phyloP scores from a whole-genome alignment of 106 monocot species.

The Triglochin maritima region DNA sequence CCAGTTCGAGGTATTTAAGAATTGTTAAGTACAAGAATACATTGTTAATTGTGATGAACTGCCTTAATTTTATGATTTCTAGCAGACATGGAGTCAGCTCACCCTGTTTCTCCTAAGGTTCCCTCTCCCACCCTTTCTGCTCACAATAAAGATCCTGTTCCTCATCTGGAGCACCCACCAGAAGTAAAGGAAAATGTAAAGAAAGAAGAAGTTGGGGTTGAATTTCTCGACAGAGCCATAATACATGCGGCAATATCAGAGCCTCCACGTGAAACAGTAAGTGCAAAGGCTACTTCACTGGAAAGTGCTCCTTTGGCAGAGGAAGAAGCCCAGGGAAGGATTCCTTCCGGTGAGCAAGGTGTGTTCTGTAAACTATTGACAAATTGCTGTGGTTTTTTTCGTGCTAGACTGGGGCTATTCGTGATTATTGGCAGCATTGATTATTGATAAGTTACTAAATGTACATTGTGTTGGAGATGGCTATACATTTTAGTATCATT shows the following conservation, averaged over 20 bases:
- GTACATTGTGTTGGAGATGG: no score
- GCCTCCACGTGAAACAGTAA: constrained; percentile 37
- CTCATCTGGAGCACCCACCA: constrained; percentile 7
- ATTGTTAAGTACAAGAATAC: neutral
- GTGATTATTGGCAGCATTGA: no score
- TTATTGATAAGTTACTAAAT: no score
- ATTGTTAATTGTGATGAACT: neutral
- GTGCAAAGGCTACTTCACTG: constrained; percentile 31
- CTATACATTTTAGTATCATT: neutral
- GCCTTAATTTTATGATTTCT: constrained; percentile 2
- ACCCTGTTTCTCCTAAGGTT: constrained; percentile 29
- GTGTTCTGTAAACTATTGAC: neutral
- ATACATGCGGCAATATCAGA: constrained; percentile 20
- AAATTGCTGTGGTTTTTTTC: neutral
- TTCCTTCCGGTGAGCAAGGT: constrained; percentile 54
- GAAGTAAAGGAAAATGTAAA: constrained; percentile 24
- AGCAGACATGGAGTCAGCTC: constrained; percentile 62
- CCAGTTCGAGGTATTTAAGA: constrained; percentile 57
- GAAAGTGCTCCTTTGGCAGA: constrained; percentile 35
- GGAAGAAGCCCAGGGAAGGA: constrained; percentile 50
- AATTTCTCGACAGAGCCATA: constrained; percentile 30
- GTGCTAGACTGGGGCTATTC: no score
- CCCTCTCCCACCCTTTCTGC: constrained; percentile 60
- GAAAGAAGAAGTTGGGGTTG: constrained; percentile 14
- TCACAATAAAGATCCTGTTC: constrained; percentile 24